Conservation (phyloP, 2,329 filamentous ascomycete genomes). For the Fusarium nematophilum region DNA sequence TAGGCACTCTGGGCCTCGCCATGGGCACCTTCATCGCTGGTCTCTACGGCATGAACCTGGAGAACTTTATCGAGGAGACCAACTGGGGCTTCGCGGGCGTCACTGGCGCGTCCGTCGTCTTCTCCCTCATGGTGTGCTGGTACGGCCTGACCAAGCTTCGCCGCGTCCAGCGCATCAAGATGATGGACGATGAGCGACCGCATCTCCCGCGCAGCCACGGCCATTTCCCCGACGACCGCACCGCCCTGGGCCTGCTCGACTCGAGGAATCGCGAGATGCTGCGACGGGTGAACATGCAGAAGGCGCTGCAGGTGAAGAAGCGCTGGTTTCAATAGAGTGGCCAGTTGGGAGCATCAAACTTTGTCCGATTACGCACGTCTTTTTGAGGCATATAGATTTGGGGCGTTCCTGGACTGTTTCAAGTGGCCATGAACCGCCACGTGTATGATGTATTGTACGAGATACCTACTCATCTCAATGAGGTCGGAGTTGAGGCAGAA, state of each 20-base stretch:
- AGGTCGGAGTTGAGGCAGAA: conserved; percentile 32
- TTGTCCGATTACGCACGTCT: not conserved
- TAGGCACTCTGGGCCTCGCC: conserved; percentile 92
- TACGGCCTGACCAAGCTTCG: conserved; percentile 88
- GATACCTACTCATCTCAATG: conserved; percentile 45
- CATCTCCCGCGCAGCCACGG: conserved; percentile 53
- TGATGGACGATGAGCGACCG: conserved; percentile 68
- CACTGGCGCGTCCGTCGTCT: conserved; percentile 74
- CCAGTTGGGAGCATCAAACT: not conserved
- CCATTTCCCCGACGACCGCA: conserved; percentile 50
- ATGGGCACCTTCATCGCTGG: conserved; percentile 95
- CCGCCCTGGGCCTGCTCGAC: conserved; percentile 63
- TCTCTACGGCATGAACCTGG: conserved; percentile 99
- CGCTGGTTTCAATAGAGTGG: conserved; percentile 42
- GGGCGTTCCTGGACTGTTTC: conserved; percentile 24
- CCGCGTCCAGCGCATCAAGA: conserved; percentile 87
- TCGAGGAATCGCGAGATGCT: conserved; percentile 66
- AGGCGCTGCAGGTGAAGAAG: conserved; percentile 52
- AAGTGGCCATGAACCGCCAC: conserved; percentile 25
- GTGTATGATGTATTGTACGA: conserved; percentile 36
- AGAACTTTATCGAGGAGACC: conserved; percentile 97
- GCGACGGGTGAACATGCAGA: conserved; percentile 63
- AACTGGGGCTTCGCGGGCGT: conserved; percentile 86
- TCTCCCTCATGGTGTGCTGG: conserved; percentile 81
- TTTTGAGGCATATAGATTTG: conserved; percentile 13